A percentile compares a stretch with the other conserved stretches of the same genome.
phyloP scores from a whole-genome alignment of 345 rosid species.

The Eucalyptus erythrocorys region DNA sequence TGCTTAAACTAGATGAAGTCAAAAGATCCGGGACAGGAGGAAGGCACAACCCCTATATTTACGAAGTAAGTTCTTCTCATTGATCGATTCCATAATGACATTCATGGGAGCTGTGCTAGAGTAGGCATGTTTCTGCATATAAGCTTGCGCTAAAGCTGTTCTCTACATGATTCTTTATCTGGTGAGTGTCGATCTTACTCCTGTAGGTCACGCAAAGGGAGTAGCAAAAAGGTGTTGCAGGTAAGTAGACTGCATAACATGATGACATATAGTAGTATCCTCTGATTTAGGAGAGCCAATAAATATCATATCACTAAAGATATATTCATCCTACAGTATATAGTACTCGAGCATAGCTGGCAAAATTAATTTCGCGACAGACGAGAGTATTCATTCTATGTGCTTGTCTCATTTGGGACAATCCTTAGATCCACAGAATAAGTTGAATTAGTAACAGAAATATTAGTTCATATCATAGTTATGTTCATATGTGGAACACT shows the following conservation, averaged over 20 bases:
- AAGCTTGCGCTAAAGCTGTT: neutral
- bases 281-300: neutral
- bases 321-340: neutral
- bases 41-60: constrained; percentile 63
- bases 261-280: neutral
- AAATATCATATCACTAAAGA: neutral
- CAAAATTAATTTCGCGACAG: neutral
- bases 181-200: neutral
- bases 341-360: neutral
- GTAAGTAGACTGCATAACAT: neutral
- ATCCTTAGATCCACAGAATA: neutral
- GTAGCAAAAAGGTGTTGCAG: neutral
- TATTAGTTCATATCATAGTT: neutral
- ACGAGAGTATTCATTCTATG: neutral
- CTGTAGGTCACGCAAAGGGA: neutral
- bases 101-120: neutral
- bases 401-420: neutral
- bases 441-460: neutral
- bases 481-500: neutral
- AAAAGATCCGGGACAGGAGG: constrained; percentile 82
- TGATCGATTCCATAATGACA: neutral
- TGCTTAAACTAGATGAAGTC: constrained; percentile 48
- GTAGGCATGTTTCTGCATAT: neutral
- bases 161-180: neutral
- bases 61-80: constrained; percentile 30